Conservation (phyloP, 805 yeast genomes). For the Lipomyces yamadae region DNA sequence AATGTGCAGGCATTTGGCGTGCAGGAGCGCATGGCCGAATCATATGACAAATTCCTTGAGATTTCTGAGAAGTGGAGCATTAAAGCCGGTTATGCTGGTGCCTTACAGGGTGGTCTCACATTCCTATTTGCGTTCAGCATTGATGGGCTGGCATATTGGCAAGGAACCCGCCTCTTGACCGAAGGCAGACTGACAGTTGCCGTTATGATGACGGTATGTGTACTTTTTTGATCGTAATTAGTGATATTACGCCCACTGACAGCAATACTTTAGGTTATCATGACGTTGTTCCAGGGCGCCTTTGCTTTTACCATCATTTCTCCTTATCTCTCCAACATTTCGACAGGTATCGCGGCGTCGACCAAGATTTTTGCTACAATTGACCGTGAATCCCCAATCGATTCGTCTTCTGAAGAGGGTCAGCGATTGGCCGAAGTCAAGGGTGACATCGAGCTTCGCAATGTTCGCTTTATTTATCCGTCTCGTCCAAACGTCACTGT, state of each 20-base stretch:
- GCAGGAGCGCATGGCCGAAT: conserved; percentile 46
- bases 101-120: conserved; percentile 48
- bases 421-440: conserved; percentile 28
- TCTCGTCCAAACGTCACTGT: conserved; percentile 44
- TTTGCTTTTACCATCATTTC: conserved; percentile 51
- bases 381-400: conserved; percentile 51
- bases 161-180: conserved; percentile 49
- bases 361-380: conserved; percentile 51
- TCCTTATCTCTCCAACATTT: conserved; percentile 48
- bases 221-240: neutral
- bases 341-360: conserved; percentile 50
- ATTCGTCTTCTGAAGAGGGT: conserved; percentile 43
- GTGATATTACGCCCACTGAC: too few species aligned
- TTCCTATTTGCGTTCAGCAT: conserved; percentile 47
- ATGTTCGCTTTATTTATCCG: conserved; percentile 44
- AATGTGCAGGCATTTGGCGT: conserved; percentile 52
- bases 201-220: conserved; percentile 44
- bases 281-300: conserved; percentile 43
- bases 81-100: conserved; percentile 43
- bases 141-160: conserved; percentile 52
- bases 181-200: conserved; percentile 46
- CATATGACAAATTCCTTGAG: conserved; percentile 44
- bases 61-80: conserved; percentile 40
- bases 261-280: conserved; percentile 15
- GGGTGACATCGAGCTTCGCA: conserved; percentile 49